phyloP scores from a whole-genome alignment of 768 basidiomycete species.

The Pholiota conissans region DNA sequence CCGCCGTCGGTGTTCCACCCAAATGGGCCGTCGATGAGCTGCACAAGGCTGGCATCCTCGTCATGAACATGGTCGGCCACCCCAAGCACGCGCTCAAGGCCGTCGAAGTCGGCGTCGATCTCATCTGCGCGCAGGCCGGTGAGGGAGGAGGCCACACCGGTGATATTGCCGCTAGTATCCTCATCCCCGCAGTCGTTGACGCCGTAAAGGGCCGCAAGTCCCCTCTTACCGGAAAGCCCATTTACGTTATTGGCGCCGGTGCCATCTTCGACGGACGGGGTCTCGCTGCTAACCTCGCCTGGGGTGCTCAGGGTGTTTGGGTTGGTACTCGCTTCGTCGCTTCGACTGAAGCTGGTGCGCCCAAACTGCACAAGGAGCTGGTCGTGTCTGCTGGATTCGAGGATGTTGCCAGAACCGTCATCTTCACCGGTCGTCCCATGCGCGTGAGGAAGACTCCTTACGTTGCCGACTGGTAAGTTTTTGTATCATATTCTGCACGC shows the following conservation, averaged over 20 bases:
- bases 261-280: slow-evolving; percentile 89
- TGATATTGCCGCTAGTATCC: slow-evolving; percentile 76
- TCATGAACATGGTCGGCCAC: slow-evolving; percentile 98
- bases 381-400: slow-evolving; percentile 70
- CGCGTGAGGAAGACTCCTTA: slow-evolving; percentile 85
- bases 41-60: slow-evolving; percentile 80
- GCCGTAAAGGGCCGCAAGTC: slow-evolving; percentile 74
- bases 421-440: slow-evolving; percentile 88
- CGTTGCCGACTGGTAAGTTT: slow-evolving; percentile 74
- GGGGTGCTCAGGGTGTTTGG: slow-evolving; percentile 89
- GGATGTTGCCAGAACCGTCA: slow-evolving; percentile 82
- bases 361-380: slow-evolving; percentile 82
- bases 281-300: slow-evolving; percentile 83
- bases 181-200: slow-evolving; percentile 92
- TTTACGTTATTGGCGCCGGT: slow-evolving; percentile 90
- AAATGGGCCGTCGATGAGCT: slow-evolving; percentile 75
- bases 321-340: slow-evolving; percentile 90
- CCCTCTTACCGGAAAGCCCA: slow-evolving; percentile 77
- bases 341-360: slow-evolving; percentile 74
- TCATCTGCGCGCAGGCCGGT: slow-evolving; percentile 93
- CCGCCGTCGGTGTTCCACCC: slow-evolving; percentile 87
- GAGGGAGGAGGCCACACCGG: slow-evolving; percentile 93
- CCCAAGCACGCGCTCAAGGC: slow-evolving; percentile 87
- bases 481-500: not conserved
- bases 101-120: slow-evolving; percentile 80